Percentiles rank a stretch among this genome's conserved stretches.
Evolutionary conservation across 2,329 filamentous ascomycete species (phyloP).

Genomic region (Xylaria hypoxylon): DNA sequence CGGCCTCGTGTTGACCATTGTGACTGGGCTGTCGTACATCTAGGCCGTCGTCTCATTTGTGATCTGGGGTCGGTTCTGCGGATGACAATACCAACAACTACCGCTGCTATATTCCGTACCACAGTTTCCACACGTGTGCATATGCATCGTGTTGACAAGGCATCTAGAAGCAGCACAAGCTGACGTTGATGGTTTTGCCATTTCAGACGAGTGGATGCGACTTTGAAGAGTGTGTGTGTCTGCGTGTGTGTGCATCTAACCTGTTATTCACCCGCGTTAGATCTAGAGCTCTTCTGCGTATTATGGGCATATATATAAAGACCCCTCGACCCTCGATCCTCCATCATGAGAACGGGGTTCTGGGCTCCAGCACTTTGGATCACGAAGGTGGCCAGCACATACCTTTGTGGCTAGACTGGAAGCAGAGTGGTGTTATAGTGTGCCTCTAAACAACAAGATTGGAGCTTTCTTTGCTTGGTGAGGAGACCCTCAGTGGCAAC

Average conservation of each 20-base stretch:
- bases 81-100: constrained; percentile 55
- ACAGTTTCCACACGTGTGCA: constrained; percentile 52
- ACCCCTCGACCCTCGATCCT: constrained; percentile 23
- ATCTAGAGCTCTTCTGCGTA: constrained; percentile 34
- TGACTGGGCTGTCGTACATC: constrained; percentile 30
- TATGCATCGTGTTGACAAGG: constrained; percentile 47
- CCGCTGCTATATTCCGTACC: constrained; percentile 52
- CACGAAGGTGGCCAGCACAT: constrained; percentile 29
- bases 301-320: constrained; percentile 35
- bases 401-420: constrained; percentile 35
- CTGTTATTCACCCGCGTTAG: constrained; percentile 33
- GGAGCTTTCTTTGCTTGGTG: constrained; percentile 16
- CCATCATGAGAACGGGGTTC: constrained; percentile 21
- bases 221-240: constrained; percentile 20
- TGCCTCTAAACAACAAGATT: constrained; percentile 8
- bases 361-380: constrained; percentile 32
- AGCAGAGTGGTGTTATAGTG: constrained; percentile 14
- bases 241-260: constrained; percentile 18
- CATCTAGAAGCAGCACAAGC: constrained; percentile 31
- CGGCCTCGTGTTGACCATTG: constrained; percentile 26
- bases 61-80: constrained; percentile 47
- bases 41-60: constrained; percentile 21
- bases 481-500: not conserved
- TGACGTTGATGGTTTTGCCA: constrained; percentile 33
- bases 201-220: constrained; percentile 31